phyloP scores from a whole-genome alignment of 768 basidiomycete species.

The Gymnopilus junonius region DNA sequence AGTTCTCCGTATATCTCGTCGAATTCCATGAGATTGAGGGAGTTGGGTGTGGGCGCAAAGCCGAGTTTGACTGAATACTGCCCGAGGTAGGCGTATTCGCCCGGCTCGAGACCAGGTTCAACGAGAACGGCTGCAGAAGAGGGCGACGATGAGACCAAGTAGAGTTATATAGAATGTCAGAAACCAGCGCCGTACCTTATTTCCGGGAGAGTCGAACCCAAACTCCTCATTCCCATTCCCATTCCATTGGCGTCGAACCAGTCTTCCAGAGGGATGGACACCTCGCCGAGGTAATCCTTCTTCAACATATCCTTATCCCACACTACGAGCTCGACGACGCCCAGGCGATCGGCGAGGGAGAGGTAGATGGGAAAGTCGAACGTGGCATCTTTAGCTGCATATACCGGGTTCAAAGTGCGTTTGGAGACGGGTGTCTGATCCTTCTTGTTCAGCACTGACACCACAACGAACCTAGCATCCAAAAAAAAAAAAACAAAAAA shows the following conservation, averaged over 20 bases:
- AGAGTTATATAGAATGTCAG: neutral
- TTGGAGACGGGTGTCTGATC: slow-evolving; percentile 80
- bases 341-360: slow-evolving; percentile 72
- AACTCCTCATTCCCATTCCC: slow-evolving; percentile 36
- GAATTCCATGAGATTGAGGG: slow-evolving; percentile 49
- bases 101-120: slow-evolving; percentile 46
- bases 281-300: slow-evolving; percentile 96
- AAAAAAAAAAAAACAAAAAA: neutral
- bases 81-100: slow-evolving; percentile 45
- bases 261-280: slow-evolving; percentile 73
- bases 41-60: slow-evolving; percentile 49
- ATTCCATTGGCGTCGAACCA: too few species aligned
- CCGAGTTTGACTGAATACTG: slow-evolving; percentile 50
- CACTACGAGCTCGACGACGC: slow-evolving; percentile 81
- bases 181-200: slow-evolving; percentile 77
- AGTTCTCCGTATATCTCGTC: slow-evolving; percentile 68
- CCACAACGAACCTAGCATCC: slow-evolving; percentile 65
- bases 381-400: slow-evolving; percentile 70
- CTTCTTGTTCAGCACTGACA: slow-evolving; percentile 59
- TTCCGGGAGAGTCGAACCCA: slow-evolving; percentile 64
- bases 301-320: slow-evolving; percentile 93
- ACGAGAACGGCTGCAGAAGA: slow-evolving; percentile 33
- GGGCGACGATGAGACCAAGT: neutral
- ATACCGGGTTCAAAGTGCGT: slow-evolving; percentile 71
- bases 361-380: slow-evolving; percentile 90